These are phyloP conservation scores for Aspergillus sp. DNA, from an alignment of 2,329 filamentous ascomycete genomes.

Conservation along the genomic window DNA sequence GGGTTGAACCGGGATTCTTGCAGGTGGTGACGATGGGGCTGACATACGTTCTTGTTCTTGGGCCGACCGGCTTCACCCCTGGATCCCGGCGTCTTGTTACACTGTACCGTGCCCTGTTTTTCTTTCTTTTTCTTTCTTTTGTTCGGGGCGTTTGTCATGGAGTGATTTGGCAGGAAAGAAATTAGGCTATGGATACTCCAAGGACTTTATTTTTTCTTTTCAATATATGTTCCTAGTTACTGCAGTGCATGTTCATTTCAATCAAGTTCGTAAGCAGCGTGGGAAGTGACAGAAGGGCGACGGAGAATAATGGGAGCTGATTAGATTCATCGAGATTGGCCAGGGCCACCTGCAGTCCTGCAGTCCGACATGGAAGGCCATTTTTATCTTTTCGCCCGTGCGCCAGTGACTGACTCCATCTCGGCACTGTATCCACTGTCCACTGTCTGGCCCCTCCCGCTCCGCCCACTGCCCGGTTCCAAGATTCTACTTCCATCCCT, in stretches of 20 bases:
- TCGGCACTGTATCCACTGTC: background rate
- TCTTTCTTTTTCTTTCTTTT: slow-evolving; percentile 23
- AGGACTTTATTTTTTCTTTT: slow-evolving; percentile 29
- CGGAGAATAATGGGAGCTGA: background rate
- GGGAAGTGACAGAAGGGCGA: background rate
- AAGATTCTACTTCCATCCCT: background rate
- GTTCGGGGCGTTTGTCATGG: slow-evolving; percentile 30
- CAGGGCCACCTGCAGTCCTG: too few species aligned
- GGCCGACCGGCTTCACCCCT: background rate
- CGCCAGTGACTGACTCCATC: background rate
- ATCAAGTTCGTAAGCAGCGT: slow-evolving; percentile 1
- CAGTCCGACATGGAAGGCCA: background rate
- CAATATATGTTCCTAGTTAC: background rate
- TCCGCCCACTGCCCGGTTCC: background rate
- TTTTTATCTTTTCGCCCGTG: background rate
- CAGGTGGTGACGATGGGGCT: background rate
- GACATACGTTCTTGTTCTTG: background rate
- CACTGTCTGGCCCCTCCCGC: background rate
- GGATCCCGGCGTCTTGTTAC: slow-evolving; percentile 11
- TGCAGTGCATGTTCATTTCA: slow-evolving; percentile 29
- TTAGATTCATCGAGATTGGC: too few species aligned
- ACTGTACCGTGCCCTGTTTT: slow-evolving; percentile 10
- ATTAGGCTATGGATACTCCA: slow-evolving; percentile 32
- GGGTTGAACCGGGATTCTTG: background rate
- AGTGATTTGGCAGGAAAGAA: slow-evolving; percentile 33